Base-by-base conservation (phyloP, 2,329 filamentous ascomycete genomes). In the Stachybotrys chlorohalonatus region DNA sequence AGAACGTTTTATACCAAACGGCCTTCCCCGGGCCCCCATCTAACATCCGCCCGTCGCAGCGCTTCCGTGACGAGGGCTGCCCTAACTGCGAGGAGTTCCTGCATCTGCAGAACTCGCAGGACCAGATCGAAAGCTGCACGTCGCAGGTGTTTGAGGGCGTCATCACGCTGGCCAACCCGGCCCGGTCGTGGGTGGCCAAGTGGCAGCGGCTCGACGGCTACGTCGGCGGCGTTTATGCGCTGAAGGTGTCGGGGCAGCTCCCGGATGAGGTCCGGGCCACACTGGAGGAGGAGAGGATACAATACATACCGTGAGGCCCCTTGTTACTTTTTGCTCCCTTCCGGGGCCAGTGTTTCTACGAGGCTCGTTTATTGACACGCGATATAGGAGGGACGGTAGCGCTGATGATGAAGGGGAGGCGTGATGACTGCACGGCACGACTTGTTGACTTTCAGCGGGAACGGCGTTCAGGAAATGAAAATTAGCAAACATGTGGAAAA, bases 81-180 rank as follows among this genome's bases (percentile, higher is more conserved):
- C 94, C 94, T 58, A 99, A 99, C 78, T 99, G 94, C 80, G 93
- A 96, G 68, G 84, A 89, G 52, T 89, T 96, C 71, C 86, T 99
- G 56, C 86, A 90, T 70, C 86, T 97, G 57, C 81, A 83, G 60
- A 85, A 86, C 68, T 88, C 86, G 60, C 76, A 81, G 63, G 94
- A 99, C 57, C 82, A 85, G 59, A 89, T 97, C 66, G 85, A 90
- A 68, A 90, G 91, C 74, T 96, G 92, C 81, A 99, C 94, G 17
- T 96, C 90, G 13, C 89, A 93, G 66, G 92, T 97, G 60, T 99
- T 94, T 69, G 94, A 99, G 71, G 94, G 94, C 51, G 75, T 96
- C 60, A 90, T 97, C 68, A 84, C 89, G 47, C 80, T 97, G 45
- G 84, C 86, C 51, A 86, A 96, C 68, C 92, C 92, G n/a, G 75